These are phyloP conservation scores for Fusarium burgessii DNA, from an alignment of 2,329 filamentous ascomycete genomes.

Conservation along the genomic window DNA sequence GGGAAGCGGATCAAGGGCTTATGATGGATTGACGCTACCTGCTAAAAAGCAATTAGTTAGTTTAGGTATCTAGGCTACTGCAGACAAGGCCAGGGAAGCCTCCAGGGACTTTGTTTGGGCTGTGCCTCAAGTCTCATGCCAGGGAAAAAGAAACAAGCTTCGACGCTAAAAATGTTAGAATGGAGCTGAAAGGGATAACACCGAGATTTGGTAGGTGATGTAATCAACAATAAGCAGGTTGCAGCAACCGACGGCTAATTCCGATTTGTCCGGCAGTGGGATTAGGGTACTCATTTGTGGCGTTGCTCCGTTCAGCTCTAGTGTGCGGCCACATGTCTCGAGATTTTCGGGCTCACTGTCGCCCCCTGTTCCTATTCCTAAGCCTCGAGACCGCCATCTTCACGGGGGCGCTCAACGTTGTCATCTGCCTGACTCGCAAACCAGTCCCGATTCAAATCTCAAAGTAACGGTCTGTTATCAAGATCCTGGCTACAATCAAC, in stretches of 20 bases:
- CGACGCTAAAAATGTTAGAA: slow-evolving; percentile 3
- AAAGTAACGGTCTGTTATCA: background rate
- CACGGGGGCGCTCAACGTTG: background rate
- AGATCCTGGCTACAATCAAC: background rate
- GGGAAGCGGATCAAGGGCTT: slow-evolving; percentile 21
- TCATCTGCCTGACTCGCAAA: slow-evolving; percentile 1
- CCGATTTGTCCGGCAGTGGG: background rate
- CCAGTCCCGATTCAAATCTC: background rate
- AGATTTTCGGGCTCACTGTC: too few relatives aligned
- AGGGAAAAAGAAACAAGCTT: slow-evolving; percentile 23
- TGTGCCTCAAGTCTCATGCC: background rate
- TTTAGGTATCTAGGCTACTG: background rate
- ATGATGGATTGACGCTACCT: slow-evolving; percentile 2
- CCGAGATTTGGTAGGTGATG: slow-evolving; percentile 13
- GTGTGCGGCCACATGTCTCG: background rate
- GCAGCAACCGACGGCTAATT: background rate
- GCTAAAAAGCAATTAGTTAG: background rate
- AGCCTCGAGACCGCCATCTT: background rate
- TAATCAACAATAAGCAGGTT: background rate
- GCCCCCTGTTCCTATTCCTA: background rate
- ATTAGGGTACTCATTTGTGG: background rate
- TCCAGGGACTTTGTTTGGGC: background rate
- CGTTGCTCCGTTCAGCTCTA: background rate
- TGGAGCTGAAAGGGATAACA: background rate
- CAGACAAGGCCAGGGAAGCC: background rate